Evolutionary conservation across 441 rosid genomes (phyloP), one percentile per base, ranked within the genome.

Genomic region (Syzygium malaccense): DNA sequence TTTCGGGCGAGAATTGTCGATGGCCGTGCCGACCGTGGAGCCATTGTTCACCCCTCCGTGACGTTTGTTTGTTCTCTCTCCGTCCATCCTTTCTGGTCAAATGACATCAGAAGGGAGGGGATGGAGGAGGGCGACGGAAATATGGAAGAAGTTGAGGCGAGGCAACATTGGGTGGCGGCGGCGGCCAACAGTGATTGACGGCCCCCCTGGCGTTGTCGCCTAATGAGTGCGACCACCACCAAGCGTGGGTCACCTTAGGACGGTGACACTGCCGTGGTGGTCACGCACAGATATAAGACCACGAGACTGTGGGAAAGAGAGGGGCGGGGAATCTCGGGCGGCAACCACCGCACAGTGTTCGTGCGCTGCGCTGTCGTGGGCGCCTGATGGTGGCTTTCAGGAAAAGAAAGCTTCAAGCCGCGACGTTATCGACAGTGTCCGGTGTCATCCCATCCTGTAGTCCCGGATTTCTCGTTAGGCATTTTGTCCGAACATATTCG

Each of bases 371-470:
- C 26, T 19, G 4, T 33, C 79, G 6, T 19, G 45, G 79, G 79
- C 14, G 12, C 33, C 2, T 6, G 26, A 33, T 9, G 45, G 23
- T 10, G 25, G 48, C 79, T 68, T 11, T 19, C 11, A 5, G 48
- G 48, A 68, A 19, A 10, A 58, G 30, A 58, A 25, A 26, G 64
- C 30, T 58, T 58, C 14, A 2, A 68, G 48, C 80, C 49, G 6
- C 28, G 5, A 10, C 11, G 15, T 10, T 68, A 5, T 2, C 4
- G n/a, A 6, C 1, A 4, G 5, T 12, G n/a, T 41, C 18, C 1
- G 7, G 5, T 23, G n/a, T 41, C 18, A 12, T 41, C 28, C 83
- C 51, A 41, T 23, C 17, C 17, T 20, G 0, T 12, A 75, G 18
- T 12, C 3, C 3, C 4, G 3, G 12, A 41, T 12, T 37, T 75